Conservation (phyloP, 495 filamentous ascomycete genomes). For the Hypoxylon fragiforme region DNA sequence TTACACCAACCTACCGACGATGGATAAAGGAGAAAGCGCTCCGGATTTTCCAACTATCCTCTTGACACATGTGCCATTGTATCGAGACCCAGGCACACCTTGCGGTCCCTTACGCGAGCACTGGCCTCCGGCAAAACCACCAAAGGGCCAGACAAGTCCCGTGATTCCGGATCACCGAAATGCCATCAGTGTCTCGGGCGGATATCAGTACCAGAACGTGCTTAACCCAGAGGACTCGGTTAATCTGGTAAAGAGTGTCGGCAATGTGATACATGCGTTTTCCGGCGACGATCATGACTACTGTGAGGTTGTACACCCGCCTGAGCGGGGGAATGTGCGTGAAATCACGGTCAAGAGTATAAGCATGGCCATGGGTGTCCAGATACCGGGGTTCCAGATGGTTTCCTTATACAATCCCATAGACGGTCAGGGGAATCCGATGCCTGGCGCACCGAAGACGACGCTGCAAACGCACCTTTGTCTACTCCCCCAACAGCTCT, state of each 20-base stretch:
- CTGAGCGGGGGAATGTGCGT: conserved; percentile 61
- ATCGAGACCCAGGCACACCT: conserved; percentile 75
- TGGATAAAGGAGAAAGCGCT: conserved; percentile 44
- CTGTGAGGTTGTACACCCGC: conserved; percentile 82
- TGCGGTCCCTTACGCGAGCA: conserved; percentile 89
- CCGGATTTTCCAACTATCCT: conserved; percentile 78
- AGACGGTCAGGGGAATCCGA: conserved; percentile 61
- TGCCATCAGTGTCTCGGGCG: conserved; percentile 70
- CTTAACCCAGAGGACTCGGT: conserved; percentile 72
- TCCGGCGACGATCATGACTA: conserved; percentile 99
- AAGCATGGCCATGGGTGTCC: conserved; percentile 96
- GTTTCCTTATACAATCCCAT: conserved; percentile 92
- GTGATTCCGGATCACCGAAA: conserved; percentile 73
- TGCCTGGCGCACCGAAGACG: conserved; percentile 44
- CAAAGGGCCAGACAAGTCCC: conserved; percentile 56
- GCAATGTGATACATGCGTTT: conserved; percentile 79
- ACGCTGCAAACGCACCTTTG: conserved; percentile 90
- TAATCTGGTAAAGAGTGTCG: conserved; percentile 69
- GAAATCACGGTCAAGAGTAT: conserved; percentile 96
- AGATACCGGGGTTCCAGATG: conserved; percentile 82
- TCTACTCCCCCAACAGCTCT: conserved; percentile 83
- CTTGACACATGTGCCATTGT: conserved; percentile 88
- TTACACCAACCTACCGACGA: conserved; percentile 42
- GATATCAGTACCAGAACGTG: conserved; percentile 98
- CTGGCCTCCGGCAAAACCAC: conserved; percentile 67